Evolutionary conservation across 352 stramenopile genomes (phyloP), one percentile per base, ranked within the genome.

Genomic region (Pythium brachiatum): DNA sequence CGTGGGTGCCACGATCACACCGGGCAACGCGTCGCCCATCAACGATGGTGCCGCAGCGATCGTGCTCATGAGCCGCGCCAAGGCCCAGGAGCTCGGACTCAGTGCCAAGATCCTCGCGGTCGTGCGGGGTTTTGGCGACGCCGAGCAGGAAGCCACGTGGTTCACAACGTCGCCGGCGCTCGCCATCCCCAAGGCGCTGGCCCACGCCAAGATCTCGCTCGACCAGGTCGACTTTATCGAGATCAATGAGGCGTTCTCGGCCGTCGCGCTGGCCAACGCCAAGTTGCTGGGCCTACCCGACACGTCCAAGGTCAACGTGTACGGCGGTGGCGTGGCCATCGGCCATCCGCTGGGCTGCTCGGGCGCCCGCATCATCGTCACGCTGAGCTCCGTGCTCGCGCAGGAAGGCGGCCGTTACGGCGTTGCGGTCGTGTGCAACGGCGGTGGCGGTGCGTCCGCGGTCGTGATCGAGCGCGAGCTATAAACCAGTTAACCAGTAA

Each of bases 231-330:
- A 99, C 41, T 98, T 90, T 72, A 94, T 96, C 70, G 97, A 99
- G 79, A 97, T 99, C 64, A 99, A 99, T 70, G 96, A 99, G 68
- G 97, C 96, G 21, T 99, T 99, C 72, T 83, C 92, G 2, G 95
- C 98, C 16, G 96, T 99, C 8, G 78, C 92, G 0, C 80, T 98
- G 20, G 92, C 86, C 2, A 99, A 98, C 77, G 90, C 86, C 55
- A 72, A 97, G 72, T 62, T 98, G 11, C 46, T 99, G 51, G 79
- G 84, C 29, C 67, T 99, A 7, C 32, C 29, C 32, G 88, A 98
- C 73, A 68, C 70, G 21, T 68, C 69, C 31, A 86, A 78, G 57
- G 90, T 99, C 12, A 99, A 99, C 76, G 90, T 98, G 2, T 97
- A 98, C 69, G 97, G 96, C 54, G 96, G 69, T 58, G 76, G 75